phyloP scores from a whole-genome alignment of 2,329 filamentous ascomycete genomes.

The Dothidotthia symphoricarpi region DNA sequence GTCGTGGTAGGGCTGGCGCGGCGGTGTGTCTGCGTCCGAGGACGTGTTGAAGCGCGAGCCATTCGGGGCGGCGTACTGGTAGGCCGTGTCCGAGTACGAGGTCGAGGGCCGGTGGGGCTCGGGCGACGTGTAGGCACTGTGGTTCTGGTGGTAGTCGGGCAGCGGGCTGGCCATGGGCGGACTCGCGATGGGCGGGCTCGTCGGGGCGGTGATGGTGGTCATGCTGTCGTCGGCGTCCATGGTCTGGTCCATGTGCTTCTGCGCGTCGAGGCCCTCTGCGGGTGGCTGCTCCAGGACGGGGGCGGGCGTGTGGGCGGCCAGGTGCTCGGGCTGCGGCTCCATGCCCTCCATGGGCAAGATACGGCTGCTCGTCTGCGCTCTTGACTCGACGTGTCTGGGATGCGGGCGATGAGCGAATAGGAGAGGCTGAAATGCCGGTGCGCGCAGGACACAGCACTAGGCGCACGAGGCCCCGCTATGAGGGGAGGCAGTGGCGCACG shows the following conservation, averaged over 20 bases:
- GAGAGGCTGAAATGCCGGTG: conserved; percentile 16
- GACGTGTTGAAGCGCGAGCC: conserved; percentile 47
- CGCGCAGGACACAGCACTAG: too few species aligned
- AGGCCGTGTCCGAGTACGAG: conserved; percentile 53
- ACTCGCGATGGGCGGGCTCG: conserved; percentile 7
- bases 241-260: conserved; percentile 37
- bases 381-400: conserved; percentile 17
- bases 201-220: conserved; percentile 48
- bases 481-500: conserved; percentile 26
- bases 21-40: conserved; percentile 49
- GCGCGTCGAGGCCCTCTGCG: conserved; percentile 21
- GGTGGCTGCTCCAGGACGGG: conserved; percentile 13
- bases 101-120: conserved; percentile 52
- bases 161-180: conserved; percentile 29
- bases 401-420: conserved; percentile 27
- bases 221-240: conserved; percentile 49
- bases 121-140: conserved; percentile 37
- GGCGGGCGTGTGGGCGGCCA: conserved; percentile 1
- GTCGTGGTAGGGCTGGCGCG: conserved; percentile 37
- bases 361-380: conserved; percentile 6
- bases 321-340: not conserved
- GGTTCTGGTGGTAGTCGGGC: conserved; percentile 40
- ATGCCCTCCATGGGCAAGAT: too few species aligned
- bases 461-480: conserved; percentile 21
- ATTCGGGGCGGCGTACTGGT: conserved; percentile 41